phyloP scores from a whole-genome alignment of 345 rosid species.

The Populus davidiana region DNA sequence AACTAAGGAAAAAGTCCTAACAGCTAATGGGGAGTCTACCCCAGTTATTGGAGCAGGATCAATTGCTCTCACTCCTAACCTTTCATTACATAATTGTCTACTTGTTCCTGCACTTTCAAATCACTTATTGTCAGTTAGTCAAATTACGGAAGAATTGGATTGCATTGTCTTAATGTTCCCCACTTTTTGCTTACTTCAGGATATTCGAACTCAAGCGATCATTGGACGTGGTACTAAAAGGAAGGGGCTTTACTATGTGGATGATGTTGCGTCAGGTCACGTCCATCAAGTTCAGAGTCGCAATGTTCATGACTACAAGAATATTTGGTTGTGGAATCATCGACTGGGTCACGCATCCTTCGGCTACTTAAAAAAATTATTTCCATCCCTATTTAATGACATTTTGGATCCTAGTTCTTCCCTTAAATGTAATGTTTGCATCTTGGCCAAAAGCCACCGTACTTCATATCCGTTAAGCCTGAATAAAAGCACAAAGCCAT shows the following conservation, averaged over 20 bases:
- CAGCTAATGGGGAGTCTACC: neutral
- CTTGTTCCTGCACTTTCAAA: neutral
- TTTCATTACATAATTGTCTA: neutral
- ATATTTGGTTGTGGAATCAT: too few relatives aligned
- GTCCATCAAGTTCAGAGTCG: too few relatives aligned
- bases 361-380: too few relatives aligned
- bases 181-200: neutral
- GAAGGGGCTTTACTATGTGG: neutral
- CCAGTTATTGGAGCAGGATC: neutral
- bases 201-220: neutral
- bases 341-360: too few relatives aligned
- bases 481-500: too few relatives aligned
- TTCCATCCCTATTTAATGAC: too few relatives aligned
- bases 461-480: too few relatives aligned
- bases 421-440: too few relatives aligned
- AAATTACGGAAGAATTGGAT: neutral
- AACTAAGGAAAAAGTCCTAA: neutral
- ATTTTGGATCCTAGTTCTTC: too few relatives aligned
- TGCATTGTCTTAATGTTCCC: neutral
- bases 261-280: too few relatives aligned
- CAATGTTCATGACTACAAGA: too few relatives aligned
- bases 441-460: too few relatives aligned
- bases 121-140: neutral
- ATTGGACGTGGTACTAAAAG: constrained; percentile 5
- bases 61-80: neutral